A percentile compares a stretch with the other conserved stretches of the same genome.
These are phyloP conservation scores for Pseudogymnoascus sp. DNA, from an alignment of 2,329 filamentous ascomycete genomes.

Conservation along the genomic window DNA sequence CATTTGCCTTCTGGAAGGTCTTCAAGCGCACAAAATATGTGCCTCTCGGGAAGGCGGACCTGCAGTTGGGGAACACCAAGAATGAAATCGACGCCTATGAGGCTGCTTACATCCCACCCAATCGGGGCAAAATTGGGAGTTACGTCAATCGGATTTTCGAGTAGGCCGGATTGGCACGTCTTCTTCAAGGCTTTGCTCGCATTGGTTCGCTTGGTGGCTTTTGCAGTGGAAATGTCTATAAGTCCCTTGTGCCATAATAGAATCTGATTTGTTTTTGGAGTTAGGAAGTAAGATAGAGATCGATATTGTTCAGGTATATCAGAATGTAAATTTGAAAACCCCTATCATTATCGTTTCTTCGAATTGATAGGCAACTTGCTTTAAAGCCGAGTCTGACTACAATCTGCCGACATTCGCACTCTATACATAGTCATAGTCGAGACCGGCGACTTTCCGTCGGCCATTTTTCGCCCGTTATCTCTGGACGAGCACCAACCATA, in stretches of 20 bases:
- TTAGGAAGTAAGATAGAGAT: neutral
- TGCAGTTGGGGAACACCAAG: slow-evolving; percentile 9
- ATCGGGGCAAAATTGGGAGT: neutral
- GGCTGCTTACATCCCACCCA: neutral
- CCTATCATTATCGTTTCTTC: neutral
- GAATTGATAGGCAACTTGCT: neutral
- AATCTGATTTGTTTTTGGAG: neutral
- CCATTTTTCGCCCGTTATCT: neutral
- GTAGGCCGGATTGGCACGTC: neutral
- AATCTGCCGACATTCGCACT: neutral
- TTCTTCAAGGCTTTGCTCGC: no score
- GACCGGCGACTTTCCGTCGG: neutral
- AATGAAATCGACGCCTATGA: slow-evolving; percentile 12
- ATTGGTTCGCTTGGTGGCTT: neutral
- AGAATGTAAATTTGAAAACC: neutral
- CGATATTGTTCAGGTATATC: neutral
- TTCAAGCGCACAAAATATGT: slow-evolving; percentile 49
- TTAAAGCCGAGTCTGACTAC: neutral
- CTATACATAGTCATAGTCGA: neutral
- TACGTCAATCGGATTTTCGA: slow-evolving; percentile 10
- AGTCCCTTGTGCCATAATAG: neutral
- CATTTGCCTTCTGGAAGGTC: slow-evolving; percentile 63
- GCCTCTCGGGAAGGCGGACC: slow-evolving; percentile 32
- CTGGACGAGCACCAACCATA: neutral
- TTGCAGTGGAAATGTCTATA: neutral